Conservation (phyloP, 2,329 filamentous ascomycete genomes). For the Botrytis galanthina region DNA sequence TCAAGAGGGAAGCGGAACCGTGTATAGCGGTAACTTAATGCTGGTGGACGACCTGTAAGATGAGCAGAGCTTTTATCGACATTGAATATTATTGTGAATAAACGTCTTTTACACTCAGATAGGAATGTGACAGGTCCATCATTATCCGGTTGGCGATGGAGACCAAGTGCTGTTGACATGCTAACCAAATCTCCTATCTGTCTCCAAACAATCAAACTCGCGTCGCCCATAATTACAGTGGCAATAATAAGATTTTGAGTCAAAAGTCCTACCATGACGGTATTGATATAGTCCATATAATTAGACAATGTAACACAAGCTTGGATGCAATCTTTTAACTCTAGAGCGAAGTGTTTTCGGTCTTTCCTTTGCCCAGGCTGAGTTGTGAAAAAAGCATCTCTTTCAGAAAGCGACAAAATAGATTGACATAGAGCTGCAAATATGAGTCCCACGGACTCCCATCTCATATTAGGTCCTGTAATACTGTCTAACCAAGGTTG, state of each 20-base stretch:
- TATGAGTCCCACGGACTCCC: constrained; percentile 37
- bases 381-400: constrained; percentile 32
- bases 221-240: constrained; percentile 44
- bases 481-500: constrained; percentile 35
- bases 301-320: constrained; percentile 41
- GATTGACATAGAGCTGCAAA: constrained; percentile 30
- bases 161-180: constrained; percentile 33
- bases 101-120: constrained; percentile 40
- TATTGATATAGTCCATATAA: constrained; percentile 41
- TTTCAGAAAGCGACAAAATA: constrained; percentile 27
- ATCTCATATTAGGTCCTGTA: constrained; percentile 35
- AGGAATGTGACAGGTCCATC: constrained; percentile 34
- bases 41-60: constrained; percentile 55
- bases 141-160: constrained; percentile 32
- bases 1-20: constrained; percentile 55
- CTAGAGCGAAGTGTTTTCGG: constrained; percentile 32
- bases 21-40: constrained; percentile 52
- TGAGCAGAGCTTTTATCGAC: constrained; percentile 51
- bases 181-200: constrained; percentile 42
- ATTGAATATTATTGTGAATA: constrained; percentile 42
- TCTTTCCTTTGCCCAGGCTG: constrained; percentile 32
- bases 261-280: constrained; percentile 42
- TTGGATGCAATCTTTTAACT: constrained; percentile 38
- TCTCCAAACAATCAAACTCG: constrained; percentile 43
- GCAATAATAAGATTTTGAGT: constrained; percentile 41